Base-by-base conservation (phyloP, 495 filamentous ascomycete species). In the Penicillium nucicola region DNA sequence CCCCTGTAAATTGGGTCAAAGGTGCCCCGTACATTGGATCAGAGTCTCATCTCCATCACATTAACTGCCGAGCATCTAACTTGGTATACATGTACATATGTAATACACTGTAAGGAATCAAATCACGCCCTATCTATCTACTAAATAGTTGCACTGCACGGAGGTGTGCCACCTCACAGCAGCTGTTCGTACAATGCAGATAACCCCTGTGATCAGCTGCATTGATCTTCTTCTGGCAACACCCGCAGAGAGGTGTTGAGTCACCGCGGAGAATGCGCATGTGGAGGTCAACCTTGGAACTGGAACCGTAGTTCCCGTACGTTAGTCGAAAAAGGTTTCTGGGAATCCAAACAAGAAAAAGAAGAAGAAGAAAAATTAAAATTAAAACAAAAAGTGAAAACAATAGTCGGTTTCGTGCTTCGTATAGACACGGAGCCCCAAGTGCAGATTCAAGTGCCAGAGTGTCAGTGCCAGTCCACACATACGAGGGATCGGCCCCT, bases 131-230 rank as follows among this genome's bases (percentile, higher is more conserved):
- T 23, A 23, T 37, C 36, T 23, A 34, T 22, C 12, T 28, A 37
- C 22, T 15, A 25, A 8, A 5, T 5, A 28, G 25, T 28, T 9
- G 7, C 25, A 28, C 25, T 28, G 25, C 25, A 28, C 41, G 18
- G 32, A 31, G 14, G 47, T 61, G 59, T 62, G 50, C 48, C 53
- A 57, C 57, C 60, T 62, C 45, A 60, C 56, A 57, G 60, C 60
- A 55, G 47, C 15, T 42, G 22, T 42, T 45, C 46, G 55, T 36
- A 36, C 31, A 31, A 25, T 52, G 57, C 50, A 57, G 43, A 57
- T 40, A 48, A 48, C 50, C 53, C 56, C 50, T 52, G 53, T 37
- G 17, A 47, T 54, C 32, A 47, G 49, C 56, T 58, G 59, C 56
- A 51, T 35, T 37, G 56, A 56, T 46, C 56, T 48, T 48, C 47